phyloP scores from a whole-genome alignment of 345 rosid genomes.

The Eucalyptus paniculata region DNA sequence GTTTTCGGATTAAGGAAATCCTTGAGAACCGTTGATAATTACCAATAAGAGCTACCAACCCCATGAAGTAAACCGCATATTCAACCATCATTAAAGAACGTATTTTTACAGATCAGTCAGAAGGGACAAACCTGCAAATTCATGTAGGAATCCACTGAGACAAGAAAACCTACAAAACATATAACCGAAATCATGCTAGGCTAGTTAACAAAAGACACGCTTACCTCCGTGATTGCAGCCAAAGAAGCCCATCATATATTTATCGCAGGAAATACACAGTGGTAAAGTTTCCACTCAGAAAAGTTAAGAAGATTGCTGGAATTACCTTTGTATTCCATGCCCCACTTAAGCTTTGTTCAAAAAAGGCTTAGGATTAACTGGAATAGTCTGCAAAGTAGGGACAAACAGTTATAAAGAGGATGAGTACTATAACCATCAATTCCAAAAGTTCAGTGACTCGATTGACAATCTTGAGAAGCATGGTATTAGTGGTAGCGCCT shows the following conservation, averaged over 20 bases:
- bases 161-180: slow-evolving; percentile 57
- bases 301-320: background rate
- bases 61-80: background rate
- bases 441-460: background rate
- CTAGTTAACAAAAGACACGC: background rate
- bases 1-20: background rate
- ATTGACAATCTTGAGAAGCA: background rate
- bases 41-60: background rate
- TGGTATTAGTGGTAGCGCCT: background rate
- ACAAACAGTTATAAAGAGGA: background rate
- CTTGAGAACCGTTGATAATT: background rate
- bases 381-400: slow-evolving; percentile 46
- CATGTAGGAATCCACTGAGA: slow-evolving; percentile 94
- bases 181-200: background rate
- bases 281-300: background rate
- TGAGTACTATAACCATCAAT: background rate
- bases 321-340: slow-evolving; percentile 87
- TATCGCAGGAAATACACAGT: background rate
- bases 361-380: slow-evolving; percentile 81
- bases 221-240: background rate
- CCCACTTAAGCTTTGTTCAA: slow-evolving; percentile 95
- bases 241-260: background rate
- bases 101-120: background rate
- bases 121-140: slow-evolving; percentile 61
- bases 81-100: background rate